Evolutionary conservation across 2,329 filamentous ascomycete genomes (phyloP).

Genomic region (Paraconiothyrium sp.): DNA sequence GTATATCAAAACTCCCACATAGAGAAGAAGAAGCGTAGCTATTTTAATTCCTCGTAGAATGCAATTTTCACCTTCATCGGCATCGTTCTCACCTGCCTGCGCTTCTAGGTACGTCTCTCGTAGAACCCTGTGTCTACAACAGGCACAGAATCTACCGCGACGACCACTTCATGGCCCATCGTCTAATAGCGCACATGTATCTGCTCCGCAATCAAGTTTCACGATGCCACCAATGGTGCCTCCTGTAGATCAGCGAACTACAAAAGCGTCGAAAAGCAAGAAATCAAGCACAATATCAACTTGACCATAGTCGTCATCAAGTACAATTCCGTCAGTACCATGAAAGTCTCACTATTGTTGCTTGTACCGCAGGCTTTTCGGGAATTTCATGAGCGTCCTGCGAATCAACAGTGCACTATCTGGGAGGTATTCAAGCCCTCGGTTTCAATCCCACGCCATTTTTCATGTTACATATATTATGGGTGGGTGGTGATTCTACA

Average conservation of each 20-base stretch:
- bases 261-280: not conserved
- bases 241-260: not conserved
- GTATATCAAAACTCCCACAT: too few relatives aligned
- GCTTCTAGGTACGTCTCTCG: slow-evolving; percentile 5
- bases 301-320: slow-evolving; percentile 21
- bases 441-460: too few relatives aligned
- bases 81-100: slow-evolving; percentile 3
- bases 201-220: slow-evolving; percentile 11
- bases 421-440: too few relatives aligned
- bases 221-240: slow-evolving; percentile 9
- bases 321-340: too few relatives aligned
- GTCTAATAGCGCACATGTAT: not conserved
- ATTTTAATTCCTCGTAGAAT: too few relatives aligned
- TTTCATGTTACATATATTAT: too few relatives aligned
- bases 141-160: slow-evolving; percentile 6
- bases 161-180: slow-evolving; percentile 9
- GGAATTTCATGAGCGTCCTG: too few relatives aligned
- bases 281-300: slow-evolving; percentile 17
- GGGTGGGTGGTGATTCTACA: not conserved
- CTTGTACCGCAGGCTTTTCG: too few relatives aligned
- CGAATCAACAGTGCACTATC: too few relatives aligned
- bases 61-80: slow-evolving; percentile 7
- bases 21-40: too few relatives aligned
- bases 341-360: too few relatives aligned
- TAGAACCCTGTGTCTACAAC: not conserved